A percentile compares a stretch with the other conserved stretches of the same genome.
Conservation (phyloP, 441 rosid species). For the Syzygium syzygioides region DNA sequence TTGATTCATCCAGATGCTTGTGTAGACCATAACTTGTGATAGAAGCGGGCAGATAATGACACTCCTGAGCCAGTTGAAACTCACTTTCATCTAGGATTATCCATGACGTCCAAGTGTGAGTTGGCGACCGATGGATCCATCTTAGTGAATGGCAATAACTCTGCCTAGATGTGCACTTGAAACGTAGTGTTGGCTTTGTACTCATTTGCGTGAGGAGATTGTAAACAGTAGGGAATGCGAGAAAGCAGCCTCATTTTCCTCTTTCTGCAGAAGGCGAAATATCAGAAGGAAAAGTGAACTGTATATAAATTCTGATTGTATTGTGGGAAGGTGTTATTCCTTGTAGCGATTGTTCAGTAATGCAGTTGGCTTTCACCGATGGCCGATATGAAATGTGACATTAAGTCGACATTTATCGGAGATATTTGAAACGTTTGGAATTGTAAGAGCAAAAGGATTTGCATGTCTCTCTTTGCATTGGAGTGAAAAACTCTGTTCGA, state of each 20-base stretch:
- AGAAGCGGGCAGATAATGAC: background rate
- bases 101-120: background rate
- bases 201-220: background rate
- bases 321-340: background rate
- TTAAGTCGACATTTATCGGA: background rate
- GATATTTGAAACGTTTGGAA: background rate
- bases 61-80: background rate
- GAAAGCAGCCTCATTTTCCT: background rate
- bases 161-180: background rate
- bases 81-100: background rate
- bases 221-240: background rate
- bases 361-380: background rate
- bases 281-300: background rate
- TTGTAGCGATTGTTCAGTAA: background rate
- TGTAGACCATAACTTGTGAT: background rate
- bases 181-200: background rate
- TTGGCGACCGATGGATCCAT: background rate
- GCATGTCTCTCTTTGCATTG: background rate
- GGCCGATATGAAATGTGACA: background rate
- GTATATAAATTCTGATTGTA: background rate
- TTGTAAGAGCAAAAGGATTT: background rate
- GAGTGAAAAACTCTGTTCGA: background rate
- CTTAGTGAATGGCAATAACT: background rate
- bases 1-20: background rate
- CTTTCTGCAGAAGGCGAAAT: background rate